A percentile compares a stretch with the other conserved stretches of the same genome.
These are phyloP conservation scores for Mallotus japonicus DNA, from an alignment of 441 rosid species.

Conservation along the genomic window DNA sequence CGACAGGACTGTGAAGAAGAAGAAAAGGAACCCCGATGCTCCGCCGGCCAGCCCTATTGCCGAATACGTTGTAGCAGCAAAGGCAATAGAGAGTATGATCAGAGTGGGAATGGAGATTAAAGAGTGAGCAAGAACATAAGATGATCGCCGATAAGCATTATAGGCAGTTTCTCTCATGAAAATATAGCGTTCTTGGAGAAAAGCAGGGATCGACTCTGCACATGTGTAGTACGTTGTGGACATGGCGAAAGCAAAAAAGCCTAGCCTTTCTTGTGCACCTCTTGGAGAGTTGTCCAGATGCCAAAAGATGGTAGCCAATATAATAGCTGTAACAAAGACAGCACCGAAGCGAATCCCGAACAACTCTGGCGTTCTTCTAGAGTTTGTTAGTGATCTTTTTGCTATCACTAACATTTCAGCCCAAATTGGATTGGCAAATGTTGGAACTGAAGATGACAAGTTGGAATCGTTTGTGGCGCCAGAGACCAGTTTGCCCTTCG, in stretches of 20 bases:
- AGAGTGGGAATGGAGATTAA: constrained; percentile 67
- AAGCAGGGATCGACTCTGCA: constrained; percentile 82
- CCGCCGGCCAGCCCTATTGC: constrained; percentile 77
- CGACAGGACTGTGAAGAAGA: constrained; percentile 53
- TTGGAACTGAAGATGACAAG: constrained; percentile 46
- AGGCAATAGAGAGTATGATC: constrained; percentile 54
- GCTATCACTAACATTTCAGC: constrained; percentile 70
- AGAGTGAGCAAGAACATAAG: constrained; percentile 78
- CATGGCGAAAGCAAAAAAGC: constrained; percentile 87
- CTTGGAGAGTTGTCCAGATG: constrained; percentile 71
- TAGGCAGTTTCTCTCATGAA: constrained; percentile 94
- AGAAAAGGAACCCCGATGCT: constrained; percentile 58
- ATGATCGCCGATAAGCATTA: constrained; percentile 82
- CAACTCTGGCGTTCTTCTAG: constrained; percentile 72
- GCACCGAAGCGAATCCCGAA: constrained; percentile 75
- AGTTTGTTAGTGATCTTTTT: constrained; percentile 65
- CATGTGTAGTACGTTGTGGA: constrained; percentile 84
- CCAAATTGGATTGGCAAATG: constrained; percentile 77
- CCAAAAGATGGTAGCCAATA: constrained; percentile 69
- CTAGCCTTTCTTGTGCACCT: constrained; percentile 75
- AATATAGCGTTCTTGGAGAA: constrained; percentile 79
- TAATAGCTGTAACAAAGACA: constrained; percentile 64
- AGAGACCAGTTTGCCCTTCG: constrained; percentile 65
- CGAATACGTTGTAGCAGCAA: constrained; percentile 62
- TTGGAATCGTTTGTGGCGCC: constrained; percentile 49